Percentiles rank a stretch among this genome's conserved stretches.
phyloP scores from a whole-genome alignment of 2,329 filamentous ascomycete species.

The Neocatenulostroma microsporum region DNA sequence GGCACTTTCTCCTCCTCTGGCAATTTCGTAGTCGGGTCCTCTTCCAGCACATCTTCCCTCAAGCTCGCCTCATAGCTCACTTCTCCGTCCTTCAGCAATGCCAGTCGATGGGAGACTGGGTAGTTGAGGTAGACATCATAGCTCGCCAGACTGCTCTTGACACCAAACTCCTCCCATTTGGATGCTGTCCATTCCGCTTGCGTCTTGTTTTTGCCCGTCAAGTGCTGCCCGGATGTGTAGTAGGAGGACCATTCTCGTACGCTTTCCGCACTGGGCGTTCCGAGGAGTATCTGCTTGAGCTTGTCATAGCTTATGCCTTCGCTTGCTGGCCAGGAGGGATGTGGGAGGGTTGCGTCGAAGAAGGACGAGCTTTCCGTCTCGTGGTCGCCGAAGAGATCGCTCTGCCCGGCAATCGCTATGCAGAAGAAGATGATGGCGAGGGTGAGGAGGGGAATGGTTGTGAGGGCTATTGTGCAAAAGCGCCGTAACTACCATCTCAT shows the following conservation, averaged over 20 bases:
- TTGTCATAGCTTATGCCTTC: slow-evolving; percentile 47
- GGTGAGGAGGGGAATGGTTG: slow-evolving; percentile 31
- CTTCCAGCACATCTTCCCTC: slow-evolving; percentile 73
- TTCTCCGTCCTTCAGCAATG: slow-evolving; percentile 33
- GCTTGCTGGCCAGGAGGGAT: slow-evolving; percentile 34
- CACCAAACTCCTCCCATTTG: slow-evolving; percentile 43
- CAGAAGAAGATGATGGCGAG: slow-evolving; percentile 32
- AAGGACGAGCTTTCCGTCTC: slow-evolving; percentile 12
- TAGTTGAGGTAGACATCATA: slow-evolving; percentile 49
- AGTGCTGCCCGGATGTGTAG: slow-evolving; percentile 45
- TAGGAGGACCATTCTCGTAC: slow-evolving; percentile 44
- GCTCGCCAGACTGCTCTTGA: slow-evolving; percentile 39
- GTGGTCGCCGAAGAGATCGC: slow-evolving; percentile 27
- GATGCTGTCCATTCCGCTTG: slow-evolving; percentile 47
- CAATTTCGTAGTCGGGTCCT: slow-evolving; percentile 71
- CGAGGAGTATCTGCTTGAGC: slow-evolving; percentile 47
- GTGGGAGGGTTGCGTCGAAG: slow-evolving; percentile 15
- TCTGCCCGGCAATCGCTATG: slow-evolving; percentile 30
- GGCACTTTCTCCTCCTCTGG: slow-evolving; percentile 69
- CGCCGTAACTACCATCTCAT: slow-evolving; percentile 44
- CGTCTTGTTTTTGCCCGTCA: slow-evolving; percentile 45
- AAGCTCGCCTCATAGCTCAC: slow-evolving; percentile 52
- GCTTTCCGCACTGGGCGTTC: slow-evolving; percentile 48
- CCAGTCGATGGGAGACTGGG: slow-evolving; percentile 41
- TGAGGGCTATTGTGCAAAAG: slow-evolving; percentile 55